Conservation (phyloP, 2,329 filamentous ascomycete species). For the Cadophora luteo-olivacea region DNA sequence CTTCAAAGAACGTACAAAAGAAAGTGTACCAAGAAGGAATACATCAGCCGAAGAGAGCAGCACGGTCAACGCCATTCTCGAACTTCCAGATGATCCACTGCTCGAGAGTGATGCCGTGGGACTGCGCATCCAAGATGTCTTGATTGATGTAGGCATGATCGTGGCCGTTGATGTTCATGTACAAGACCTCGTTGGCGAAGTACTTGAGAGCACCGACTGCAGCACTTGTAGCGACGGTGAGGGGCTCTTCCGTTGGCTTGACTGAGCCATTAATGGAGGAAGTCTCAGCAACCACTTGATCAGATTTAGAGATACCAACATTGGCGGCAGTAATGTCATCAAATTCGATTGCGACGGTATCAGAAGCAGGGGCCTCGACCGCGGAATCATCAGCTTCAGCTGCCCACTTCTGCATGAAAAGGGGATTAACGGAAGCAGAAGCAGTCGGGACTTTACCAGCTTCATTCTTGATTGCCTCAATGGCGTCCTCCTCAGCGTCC, state of each 20-base stretch:
- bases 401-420: not conserved
- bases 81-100: conserved; percentile 12
- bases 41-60: not conserved
- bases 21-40: not conserved
- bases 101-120: conserved; percentile 5
- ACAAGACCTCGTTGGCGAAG: not conserved
- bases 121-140: conserved; percentile 8
- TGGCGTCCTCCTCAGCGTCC: not conserved
- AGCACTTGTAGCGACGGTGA: conserved; percentile 11
- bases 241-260: not conserved
- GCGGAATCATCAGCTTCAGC: not conserved
- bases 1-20: not conserved
- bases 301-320: not conserved
- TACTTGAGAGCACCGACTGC: conserved; percentile 5
- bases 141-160: conserved; percentile 4
- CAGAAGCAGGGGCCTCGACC: not conserved
- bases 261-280: no score
- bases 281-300: not conserved
- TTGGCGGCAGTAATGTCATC: not conserved
- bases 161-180: conserved; percentile 1
- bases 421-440: not conserved
- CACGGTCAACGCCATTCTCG: conserved; percentile 11
- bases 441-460: not conserved
- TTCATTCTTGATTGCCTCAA: not conserved
- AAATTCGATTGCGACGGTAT: not conserved